Base-by-base conservation (phyloP, 441 rosid species). In the Euphorbia corollata region DNA sequence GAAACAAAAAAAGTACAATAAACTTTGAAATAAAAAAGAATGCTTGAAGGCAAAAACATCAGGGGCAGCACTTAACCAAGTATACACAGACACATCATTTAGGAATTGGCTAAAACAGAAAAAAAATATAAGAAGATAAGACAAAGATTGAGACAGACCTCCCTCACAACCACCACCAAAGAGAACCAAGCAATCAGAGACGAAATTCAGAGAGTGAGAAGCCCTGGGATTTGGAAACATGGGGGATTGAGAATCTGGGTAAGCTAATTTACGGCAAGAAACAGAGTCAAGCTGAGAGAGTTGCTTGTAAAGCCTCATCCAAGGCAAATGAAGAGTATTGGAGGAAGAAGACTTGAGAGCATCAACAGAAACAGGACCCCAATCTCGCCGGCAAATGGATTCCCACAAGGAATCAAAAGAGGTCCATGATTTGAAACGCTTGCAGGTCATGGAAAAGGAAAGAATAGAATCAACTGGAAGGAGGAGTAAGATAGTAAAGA, bases 81-180 rank as follows among this genome's bases (percentile, higher is more conserved):
- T 50, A 57, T 3, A 16, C 15, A 3, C 55, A 16, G 16, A 20
- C 55, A 50, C 18, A 10, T 50, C 8, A 18, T 50, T 16, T 16
- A 2, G 16, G 19, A 51, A 18, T 0, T 8, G 19, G 5, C 1
- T 3, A 45, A 61, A 55, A 22, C 63, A 2, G 47, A 20, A n/a
- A 24, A 60, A n/a, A 8, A 2, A 39, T 59, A 2, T 27, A 20
- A 18, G 8, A 55, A 51, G 59, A 55, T 16, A 57, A 27, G 32
- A 27, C 32, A 27, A 27, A 27, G 32, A 1, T 1, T 27, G 16
- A 10, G 39, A 68, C 83, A 78, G 66, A 94, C 97, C 99, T 89
- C 97, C 99, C 81, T 91, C 92, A 70, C 86, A 76, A 66, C 99
- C 99, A 67, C 97, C 99, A 58, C 99, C 99, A 71, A 89, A 91